Base-by-base conservation (phyloP, 2,329 filamentous ascomycete species). In the Ophiosphaerella korrae region DNA sequence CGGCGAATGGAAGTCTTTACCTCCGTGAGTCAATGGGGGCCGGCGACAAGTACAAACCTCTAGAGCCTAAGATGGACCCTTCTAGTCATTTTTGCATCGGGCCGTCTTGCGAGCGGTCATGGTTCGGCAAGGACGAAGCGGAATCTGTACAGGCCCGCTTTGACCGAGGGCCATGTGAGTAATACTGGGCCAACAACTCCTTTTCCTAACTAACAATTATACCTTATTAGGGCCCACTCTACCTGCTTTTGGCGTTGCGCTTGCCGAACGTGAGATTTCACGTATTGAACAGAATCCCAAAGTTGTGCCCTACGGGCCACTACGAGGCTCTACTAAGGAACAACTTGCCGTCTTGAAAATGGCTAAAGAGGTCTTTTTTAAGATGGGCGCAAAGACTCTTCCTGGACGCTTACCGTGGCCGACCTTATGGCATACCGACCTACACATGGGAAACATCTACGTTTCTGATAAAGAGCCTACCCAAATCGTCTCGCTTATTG, bases 371-470 rank as follows among this genome's bases (percentile, higher is more conserved):
- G 37, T 58, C 34, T 51, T 58, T 36, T 50, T 42, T 44, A 52
- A 34, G 43, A 12, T 58, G 18, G 34, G 54, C 21, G 33, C 45
- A 13, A 26, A 34, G 9, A 50, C 49, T 6, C 44, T 62, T 7
- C 36, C 52, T 5, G 9, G 46, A 0, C 40, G 36, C 5, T 42
- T 62, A 7, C 53, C 54, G 1, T 7, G 34, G 12, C 55, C 54
- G 23, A 48, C 52, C 5, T 42, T 58, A 3, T 60, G 52, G 48
- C 57, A 59, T 33, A 76, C 76, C 4, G 74, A 75, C 2, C 64
- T 80, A 24, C 58, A 69, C 52, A 77, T 72, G 63, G 65, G 68
- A 23, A 74, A 74, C 42, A 72, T 75, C 13, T 74, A 63, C 21
- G 37, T 16, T 37, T 60, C 69, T 18, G 46, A 56, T 7, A 35